Evolutionary conservation across 805 yeast species (phyloP).

Genomic region (Sugiyamaella chiloensis): DNA sequence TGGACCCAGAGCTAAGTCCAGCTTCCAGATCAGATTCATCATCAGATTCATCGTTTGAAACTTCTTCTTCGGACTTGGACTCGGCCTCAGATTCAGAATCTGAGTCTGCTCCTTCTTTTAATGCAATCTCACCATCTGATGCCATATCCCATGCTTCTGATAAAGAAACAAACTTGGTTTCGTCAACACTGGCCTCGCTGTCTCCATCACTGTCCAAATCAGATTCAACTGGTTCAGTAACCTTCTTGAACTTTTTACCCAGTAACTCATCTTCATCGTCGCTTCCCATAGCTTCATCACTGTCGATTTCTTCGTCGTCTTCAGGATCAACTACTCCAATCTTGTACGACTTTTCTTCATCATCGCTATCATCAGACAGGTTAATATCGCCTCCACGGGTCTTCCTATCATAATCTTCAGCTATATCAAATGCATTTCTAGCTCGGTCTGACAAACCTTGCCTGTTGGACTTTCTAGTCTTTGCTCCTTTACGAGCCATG

Average conservation of each 20-base stretch:
- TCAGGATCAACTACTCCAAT: conserved; percentile 33
- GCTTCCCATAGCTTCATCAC: conserved; percentile 87
- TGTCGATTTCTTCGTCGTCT: conserved; percentile 54
- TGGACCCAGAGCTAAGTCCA: conserved; percentile 23
- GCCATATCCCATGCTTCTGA: conserved; percentile 84
- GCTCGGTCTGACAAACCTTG: conserved; percentile 34
- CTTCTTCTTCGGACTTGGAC: neutral
- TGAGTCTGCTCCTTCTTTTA: too few species aligned
- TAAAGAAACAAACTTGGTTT: conserved; percentile 65
- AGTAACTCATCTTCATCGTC: conserved; percentile 52
- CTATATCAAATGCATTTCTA: conserved; percentile 51
- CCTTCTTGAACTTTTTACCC: conserved; percentile 37
- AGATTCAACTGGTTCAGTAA: conserved; percentile 42
- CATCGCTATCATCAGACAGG: conserved; percentile 33
- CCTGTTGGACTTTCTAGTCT: conserved; percentile 5
- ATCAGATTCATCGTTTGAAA: conserved; percentile 21
- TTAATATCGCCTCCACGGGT: conserved; percentile 33
- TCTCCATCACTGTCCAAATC: conserved; percentile 45
- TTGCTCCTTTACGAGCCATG: conserved; percentile 9
- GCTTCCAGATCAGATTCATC: conserved; percentile 17
- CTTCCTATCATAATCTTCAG: conserved; percentile 39
- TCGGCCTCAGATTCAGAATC: conserved; percentile 17
- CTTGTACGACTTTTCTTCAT: conserved; percentile 27
- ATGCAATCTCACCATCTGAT: too few species aligned
- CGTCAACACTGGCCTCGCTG: conserved; percentile 70